A percentile compares a stretch with the other conserved stretches of the same genome.
Conservation (phyloP, 305 asterid species). For the Galium porrigens region DNA sequence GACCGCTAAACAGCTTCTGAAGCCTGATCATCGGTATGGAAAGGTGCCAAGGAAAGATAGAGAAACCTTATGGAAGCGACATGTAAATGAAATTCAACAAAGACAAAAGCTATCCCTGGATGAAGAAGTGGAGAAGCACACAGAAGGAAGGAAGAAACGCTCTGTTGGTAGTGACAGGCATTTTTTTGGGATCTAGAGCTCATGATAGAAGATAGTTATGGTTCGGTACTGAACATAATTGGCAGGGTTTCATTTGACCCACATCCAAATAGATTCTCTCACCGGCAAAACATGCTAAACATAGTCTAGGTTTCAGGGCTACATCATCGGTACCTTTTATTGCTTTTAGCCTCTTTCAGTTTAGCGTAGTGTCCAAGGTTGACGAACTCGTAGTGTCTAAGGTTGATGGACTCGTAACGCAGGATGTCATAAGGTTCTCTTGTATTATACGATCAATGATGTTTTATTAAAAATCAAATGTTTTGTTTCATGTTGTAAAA, state of each 20-base stretch:
- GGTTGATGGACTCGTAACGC: too few species aligned
- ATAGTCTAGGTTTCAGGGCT: neutral
- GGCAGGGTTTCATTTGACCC: neutral
- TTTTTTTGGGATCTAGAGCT: constrained; percentile 28
- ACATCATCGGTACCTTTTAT: neutral
- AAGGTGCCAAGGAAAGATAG: constrained; percentile 81
- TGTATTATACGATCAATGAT: too few species aligned
- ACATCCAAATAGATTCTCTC: neutral
- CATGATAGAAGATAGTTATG: constrained; percentile 36
- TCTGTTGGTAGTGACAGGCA: constrained; percentile 34
- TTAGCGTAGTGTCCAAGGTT: neutral
- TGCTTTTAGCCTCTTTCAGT: neutral
- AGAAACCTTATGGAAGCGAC: constrained; percentile 74
- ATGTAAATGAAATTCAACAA: constrained; percentile 58
- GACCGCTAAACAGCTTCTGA: constrained; percentile 62
- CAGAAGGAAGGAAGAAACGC: constrained; percentile 33
- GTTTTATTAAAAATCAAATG: too few species aligned
- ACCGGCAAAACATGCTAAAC: neutral
- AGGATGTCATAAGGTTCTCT: neutral
- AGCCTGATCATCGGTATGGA: constrained; percentile 55
- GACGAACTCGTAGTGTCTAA: neutral
- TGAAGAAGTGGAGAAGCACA: constrained; percentile 36
- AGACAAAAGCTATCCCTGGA: constrained; percentile 40
- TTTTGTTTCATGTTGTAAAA: too few species aligned
- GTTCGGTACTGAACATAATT: neutral